Conservation (phyloP, 495 filamentous ascomycete species). For the Usnea hakonensis region DNA sequence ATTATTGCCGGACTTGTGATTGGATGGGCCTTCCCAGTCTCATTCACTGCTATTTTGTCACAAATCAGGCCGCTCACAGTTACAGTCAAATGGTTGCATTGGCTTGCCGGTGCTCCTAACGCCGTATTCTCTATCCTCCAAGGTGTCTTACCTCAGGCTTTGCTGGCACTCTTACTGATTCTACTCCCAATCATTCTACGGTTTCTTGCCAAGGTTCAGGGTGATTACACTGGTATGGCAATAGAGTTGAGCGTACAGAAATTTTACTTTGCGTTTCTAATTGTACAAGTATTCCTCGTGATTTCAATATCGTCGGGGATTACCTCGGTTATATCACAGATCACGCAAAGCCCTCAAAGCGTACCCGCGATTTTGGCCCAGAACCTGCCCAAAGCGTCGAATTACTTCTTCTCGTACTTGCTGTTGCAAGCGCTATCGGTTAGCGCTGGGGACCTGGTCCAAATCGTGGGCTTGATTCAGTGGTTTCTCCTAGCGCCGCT, state of each 20-base stretch:
- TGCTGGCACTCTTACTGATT: slow-evolving; percentile 71
- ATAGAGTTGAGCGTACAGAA: slow-evolving; percentile 76
- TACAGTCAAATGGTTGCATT: slow-evolving; percentile 58
- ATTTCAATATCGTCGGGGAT: slow-evolving; percentile 83
- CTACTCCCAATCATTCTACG: slow-evolving; percentile 74
- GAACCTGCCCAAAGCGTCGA: slow-evolving; percentile 80
- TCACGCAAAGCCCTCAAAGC: slow-evolving; percentile 26
- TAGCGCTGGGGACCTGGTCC: slow-evolving; percentile 84
- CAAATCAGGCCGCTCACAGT: slow-evolving; percentile 62
- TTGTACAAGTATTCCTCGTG: slow-evolving; percentile 90
- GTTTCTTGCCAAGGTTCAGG: slow-evolving; percentile 65
- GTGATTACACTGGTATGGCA: slow-evolving; percentile 72
- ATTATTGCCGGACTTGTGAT: slow-evolving; percentile 71
- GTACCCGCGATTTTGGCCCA: slow-evolving; percentile 64
- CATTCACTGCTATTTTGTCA: slow-evolving; percentile 74
- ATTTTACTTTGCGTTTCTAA: slow-evolving; percentile 92
- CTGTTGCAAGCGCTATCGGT: slow-evolving; percentile 86
- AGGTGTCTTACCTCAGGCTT: slow-evolving; percentile 74
- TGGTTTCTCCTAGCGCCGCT: slow-evolving; percentile 76
- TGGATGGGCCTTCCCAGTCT: slow-evolving; percentile 86
- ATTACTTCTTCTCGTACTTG: slow-evolving; percentile 99
- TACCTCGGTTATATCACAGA: slow-evolving; percentile 50
- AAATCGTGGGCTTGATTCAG: slow-evolving; percentile 64
- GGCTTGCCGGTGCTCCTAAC: slow-evolving; percentile 55
- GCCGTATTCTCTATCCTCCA: slow-evolving; percentile 66